These are phyloP conservation scores for Elaeis guineensis DNA, from an alignment of 176 grass and related monocot genomes.

Conservation along the genomic window DNA sequence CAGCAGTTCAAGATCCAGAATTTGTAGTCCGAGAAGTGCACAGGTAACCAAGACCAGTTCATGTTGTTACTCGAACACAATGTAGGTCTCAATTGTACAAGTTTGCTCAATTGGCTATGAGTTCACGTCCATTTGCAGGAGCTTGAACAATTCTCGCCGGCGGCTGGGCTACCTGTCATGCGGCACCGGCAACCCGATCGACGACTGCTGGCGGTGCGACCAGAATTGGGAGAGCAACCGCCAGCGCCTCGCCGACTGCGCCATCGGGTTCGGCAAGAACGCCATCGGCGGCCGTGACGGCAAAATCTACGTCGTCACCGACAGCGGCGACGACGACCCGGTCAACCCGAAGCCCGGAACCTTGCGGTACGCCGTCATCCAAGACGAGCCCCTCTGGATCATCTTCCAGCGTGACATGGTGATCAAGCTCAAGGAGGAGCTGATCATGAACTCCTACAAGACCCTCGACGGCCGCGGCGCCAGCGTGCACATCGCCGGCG, in stretches of 20 bases:
- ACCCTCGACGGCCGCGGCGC: constrained; percentile 20
- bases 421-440: constrained; percentile 20
- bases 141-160: constrained; percentile 6
- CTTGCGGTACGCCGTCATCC: constrained; percentile 13
- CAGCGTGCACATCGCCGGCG: constrained; percentile 22
- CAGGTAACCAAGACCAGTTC: background rate
- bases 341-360: constrained; percentile 19
- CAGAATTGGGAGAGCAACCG: constrained; percentile 5
- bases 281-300: constrained; percentile 11
- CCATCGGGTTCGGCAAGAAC: constrained; percentile 22
- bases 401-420: constrained; percentile 18
- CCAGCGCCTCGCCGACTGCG: constrained; percentile 18
- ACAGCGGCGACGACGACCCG: constrained; percentile 12
- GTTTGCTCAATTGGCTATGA: too few species aligned
- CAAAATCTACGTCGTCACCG: constrained; percentile 15
- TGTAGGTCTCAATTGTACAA: background rate
- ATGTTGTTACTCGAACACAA: background rate
- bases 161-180: constrained; percentile 11
- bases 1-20: background rate
- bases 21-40: background rate
- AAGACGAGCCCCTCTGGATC: constrained; percentile 19
- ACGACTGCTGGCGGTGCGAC: constrained; percentile 22
- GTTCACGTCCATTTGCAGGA: background rate
- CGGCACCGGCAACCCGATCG: constrained; percentile 16
- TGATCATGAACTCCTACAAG: constrained; percentile 19